Evolutionary conservation across 768 basidiomycete genomes (phyloP).

Genomic region (Tricholoma sp.): DNA sequence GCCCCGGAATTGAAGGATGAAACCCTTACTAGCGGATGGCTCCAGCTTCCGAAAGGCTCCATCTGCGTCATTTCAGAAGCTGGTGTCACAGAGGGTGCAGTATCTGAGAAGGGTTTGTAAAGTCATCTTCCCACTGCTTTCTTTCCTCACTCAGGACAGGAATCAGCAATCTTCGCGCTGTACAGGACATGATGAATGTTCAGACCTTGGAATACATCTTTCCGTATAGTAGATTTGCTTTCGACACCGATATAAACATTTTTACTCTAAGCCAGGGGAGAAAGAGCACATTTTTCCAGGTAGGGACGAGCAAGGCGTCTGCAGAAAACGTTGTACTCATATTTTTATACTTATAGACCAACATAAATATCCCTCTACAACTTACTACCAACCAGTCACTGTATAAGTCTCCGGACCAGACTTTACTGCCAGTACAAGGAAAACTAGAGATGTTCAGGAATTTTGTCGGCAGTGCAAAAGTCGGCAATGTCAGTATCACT

Average conservation of each 20-base stretch:
- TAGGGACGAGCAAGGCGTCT: conserved; percentile 17
- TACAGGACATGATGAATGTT: conserved; percentile 57
- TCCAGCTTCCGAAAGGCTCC: conserved; percentile 66
- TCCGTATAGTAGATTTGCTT: conserved; percentile 68
- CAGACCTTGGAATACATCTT: conserved; percentile 74
- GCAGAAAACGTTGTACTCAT: background rate
- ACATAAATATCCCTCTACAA: conserved; percentile 47
- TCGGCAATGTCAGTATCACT: conserved; percentile 48
- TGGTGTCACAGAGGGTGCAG: conserved; percentile 61
- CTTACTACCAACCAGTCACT: conserved; percentile 24
- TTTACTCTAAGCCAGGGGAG: conserved; percentile 58
- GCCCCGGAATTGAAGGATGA: conserved; percentile 69
- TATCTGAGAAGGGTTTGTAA: conserved; percentile 46
- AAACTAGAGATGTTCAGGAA: conserved; percentile 52
- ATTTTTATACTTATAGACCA: conserved; percentile 53
- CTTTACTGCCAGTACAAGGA: conserved; percentile 42
- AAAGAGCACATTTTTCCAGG: conserved; percentile 72
- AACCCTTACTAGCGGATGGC: conserved; percentile 62
- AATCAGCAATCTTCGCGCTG: conserved; percentile 53
- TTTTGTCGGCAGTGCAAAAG: conserved; percentile 57
- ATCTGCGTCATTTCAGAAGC: conserved; percentile 61
- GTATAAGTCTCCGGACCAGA: conserved; percentile 42
- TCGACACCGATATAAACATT: conserved; percentile 70
- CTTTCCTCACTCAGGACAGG: conserved; percentile 33
- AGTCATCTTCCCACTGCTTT: background rate